Evolutionary conservation across 441 rosid species (phyloP), one percentile per base, ranked within the genome.

Genomic region (Eugenia klotzschiana): DNA sequence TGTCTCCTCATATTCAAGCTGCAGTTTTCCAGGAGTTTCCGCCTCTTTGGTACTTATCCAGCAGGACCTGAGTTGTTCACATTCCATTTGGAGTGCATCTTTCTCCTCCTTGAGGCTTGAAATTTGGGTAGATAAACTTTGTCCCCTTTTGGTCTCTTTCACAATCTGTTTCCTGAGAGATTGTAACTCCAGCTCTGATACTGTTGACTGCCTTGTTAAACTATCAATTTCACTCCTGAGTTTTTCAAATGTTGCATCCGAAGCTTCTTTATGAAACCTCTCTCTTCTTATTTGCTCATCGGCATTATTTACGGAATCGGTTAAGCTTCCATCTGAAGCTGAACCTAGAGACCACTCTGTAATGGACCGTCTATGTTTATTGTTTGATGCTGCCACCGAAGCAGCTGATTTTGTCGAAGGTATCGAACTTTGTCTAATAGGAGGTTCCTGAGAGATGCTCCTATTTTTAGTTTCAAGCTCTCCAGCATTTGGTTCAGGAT

Each of bases 321-420:
- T 80, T 83, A 92, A 89, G 87, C 95, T 92, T 86, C 91, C 94
- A 77, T 93, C 95, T 27, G 96, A 93, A 84, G 88, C 91, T 77
- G 98, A 95, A 82, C 94, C 93, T 69, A 90, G 84, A 53, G 98
- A 96, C 99, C 98, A 96, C 73, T 95, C 98, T 22, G 99, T 94
- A 84, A 87, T 90, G 79, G 94, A 90, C 85, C 96, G 89, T 53
- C 55, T 82, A 69, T 92, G 98, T 55, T 86, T 83, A 18, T 86
- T 88, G 74, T 83, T 88, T 79, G 86, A 84, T n/a, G 82, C 81
- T 37, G 81, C 74, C 54, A 25, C 83, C 25, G 86, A 83, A 85
- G 85, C 90, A 60, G 73, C 60, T 41, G 85, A 41, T 83, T 51
- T 88, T 82, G 81, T 79, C 50, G 82, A 88, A 79, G 92, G 94